These are phyloP conservation scores for Vitis hybrid DNA, from an alignment of 177 flowering plant species.

Conservation along the genomic window DNA sequence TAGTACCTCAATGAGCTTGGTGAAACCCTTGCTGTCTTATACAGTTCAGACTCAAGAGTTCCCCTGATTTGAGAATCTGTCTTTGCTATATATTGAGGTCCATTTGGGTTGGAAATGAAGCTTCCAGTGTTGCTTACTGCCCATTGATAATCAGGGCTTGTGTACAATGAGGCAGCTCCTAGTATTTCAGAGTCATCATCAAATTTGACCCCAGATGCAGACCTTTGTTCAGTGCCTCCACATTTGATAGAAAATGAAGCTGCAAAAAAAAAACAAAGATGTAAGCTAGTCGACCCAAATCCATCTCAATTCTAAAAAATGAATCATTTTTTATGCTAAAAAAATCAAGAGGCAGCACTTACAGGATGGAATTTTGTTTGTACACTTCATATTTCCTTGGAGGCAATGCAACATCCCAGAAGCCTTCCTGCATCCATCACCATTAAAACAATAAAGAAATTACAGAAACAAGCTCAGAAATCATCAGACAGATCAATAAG, in stretches of 20 bases:
- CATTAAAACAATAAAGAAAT: background rate
- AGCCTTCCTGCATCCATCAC: slow-evolving; percentile 26
- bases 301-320: too few species aligned
- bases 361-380: slow-evolving; percentile 28
- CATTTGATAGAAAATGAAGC: slow-evolving; percentile 48
- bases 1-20: slow-evolving; percentile 54
- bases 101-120: slow-evolving; percentile 42
- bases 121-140: slow-evolving; percentile 44
- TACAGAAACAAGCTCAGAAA: too few species aligned
- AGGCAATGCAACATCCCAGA: slow-evolving; percentile 37
- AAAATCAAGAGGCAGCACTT: slow-evolving; percentile 17
- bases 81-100: slow-evolving; percentile 25
- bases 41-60: slow-evolving; percentile 51
- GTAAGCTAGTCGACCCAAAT: too few species aligned
- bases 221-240: slow-evolving; percentile 38
- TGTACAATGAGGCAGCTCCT: slow-evolving; percentile 40
- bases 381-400: slow-evolving; percentile 30
- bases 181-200: slow-evolving; percentile 39
- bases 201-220: slow-evolving; percentile 34
- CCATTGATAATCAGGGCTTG: slow-evolving; percentile 32
- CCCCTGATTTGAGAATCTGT: slow-evolving; percentile 44
- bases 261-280: slow-evolving; percentile 8
- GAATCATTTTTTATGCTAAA: too few species aligned
- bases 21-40: slow-evolving; percentile 48
- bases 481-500: too few species aligned